These are phyloP conservation scores for Xylariales sp. DNA, from an alignment of 2,329 filamentous ascomycete genomes.

Conservation along the genomic window DNA sequence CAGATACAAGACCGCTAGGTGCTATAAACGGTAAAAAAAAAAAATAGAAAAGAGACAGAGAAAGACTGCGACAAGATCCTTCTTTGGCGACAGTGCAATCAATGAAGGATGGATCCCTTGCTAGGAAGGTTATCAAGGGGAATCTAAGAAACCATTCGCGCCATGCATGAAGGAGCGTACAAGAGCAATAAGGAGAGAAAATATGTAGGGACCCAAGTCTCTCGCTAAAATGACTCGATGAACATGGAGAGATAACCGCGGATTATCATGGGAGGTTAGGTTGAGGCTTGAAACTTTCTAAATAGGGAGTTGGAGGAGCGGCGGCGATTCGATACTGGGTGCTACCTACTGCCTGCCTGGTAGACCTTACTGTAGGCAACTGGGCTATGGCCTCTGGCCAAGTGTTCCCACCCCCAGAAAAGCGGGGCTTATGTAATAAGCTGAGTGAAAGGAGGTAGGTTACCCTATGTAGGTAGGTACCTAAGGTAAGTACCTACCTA, in stretches of 20 bases:
- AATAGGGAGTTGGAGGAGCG: neutral
- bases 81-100: conserved; percentile 12
- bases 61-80: neutral
- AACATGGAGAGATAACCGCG: neutral
- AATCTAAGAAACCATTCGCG: conserved; percentile 31
- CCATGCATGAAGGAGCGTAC: conserved; percentile 27
- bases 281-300: conserved; percentile 8
- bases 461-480: no score
- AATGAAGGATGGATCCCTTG: conserved; percentile 17
- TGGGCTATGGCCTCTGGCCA: conserved; percentile 17
- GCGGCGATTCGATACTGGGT: no score
- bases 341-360: no score
- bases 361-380: no score
- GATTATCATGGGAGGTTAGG: neutral
- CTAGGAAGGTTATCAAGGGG: conserved; percentile 13
- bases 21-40: neutral
- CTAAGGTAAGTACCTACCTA: no score
- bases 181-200: conserved; percentile 18
- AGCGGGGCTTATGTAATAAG: conserved; percentile 4
- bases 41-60: neutral
- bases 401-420: conserved; percentile 21
- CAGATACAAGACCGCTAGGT: neutral
- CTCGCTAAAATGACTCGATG: conserved; percentile 16
- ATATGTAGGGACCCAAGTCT: conserved; percentile 13
- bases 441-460: neutral